Evolutionary conservation across 2,329 filamentous ascomycete genomes (phyloP).

Genomic region (Grosmannia clavigera): DNA sequence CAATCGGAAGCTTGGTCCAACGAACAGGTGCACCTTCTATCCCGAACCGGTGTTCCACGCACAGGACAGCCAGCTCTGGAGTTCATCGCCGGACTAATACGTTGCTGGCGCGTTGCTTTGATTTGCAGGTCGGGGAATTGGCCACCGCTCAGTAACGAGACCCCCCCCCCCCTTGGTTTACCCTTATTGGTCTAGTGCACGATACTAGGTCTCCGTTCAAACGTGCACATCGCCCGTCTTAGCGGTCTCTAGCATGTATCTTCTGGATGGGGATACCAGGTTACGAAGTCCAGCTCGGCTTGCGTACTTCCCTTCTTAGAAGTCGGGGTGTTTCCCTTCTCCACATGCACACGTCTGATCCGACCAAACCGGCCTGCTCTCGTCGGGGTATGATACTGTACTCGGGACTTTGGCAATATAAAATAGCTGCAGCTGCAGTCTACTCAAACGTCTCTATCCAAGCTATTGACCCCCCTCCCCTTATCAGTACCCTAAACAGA

Average conservation of each 20-base stretch:
- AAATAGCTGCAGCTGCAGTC: neutral
- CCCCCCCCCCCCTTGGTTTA: neutral
- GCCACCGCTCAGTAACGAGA: neutral
- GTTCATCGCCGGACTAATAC: neutral
- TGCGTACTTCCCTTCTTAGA: neutral
- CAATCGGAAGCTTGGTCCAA: neutral
- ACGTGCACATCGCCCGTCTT: neutral
- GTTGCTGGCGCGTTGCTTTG: neutral
- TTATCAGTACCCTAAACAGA: no score
- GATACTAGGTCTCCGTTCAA: neutral
- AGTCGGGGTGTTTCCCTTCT: neutral
- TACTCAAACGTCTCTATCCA: neutral
- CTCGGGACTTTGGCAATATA: neutral
- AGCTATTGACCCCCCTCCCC: neutral
- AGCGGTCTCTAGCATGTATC: neutral
- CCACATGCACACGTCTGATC: neutral
- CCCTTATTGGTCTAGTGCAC: neutral
- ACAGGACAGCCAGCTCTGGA: neutral
- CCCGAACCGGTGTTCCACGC: no score
- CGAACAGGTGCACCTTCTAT: neutral
- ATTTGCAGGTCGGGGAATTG: neutral
- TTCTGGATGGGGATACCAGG: neutral
- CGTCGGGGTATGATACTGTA: neutral
- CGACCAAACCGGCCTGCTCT: neutral
- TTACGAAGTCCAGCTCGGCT: neutral